phyloP scores from a whole-genome alignment of 192 early-diverging fungal species.

The Coemansia sp. region DNA sequence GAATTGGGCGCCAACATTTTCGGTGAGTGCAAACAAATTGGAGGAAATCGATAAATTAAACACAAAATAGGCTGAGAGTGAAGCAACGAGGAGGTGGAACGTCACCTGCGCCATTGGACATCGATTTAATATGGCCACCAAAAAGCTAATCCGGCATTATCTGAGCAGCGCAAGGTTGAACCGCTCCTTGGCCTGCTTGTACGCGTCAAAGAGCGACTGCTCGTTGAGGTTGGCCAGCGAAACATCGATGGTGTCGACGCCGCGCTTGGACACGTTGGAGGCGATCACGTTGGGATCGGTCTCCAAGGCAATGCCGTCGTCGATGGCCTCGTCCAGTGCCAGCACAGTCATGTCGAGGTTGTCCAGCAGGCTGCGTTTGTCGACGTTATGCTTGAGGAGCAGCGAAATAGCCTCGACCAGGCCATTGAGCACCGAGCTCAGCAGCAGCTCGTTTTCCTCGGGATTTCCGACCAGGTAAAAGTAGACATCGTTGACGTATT shows the following conservation, averaged over 20 bases:
- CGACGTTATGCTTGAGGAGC: slow-evolving; percentile 85
- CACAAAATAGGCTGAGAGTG: neutral
- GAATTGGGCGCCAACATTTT: slow-evolving; percentile 7
- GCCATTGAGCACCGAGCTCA: slow-evolving; percentile 69
- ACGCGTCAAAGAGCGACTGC: slow-evolving; percentile 69
- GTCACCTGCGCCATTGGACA: neutral
- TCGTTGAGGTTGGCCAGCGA: slow-evolving; percentile 61
- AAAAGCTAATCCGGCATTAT: slow-evolving; percentile 11
- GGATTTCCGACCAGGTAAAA: slow-evolving; percentile 86
- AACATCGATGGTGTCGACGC: slow-evolving; percentile 66
- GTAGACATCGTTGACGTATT: slow-evolving; percentile 78
- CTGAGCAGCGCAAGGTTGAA: slow-evolving; percentile 62
- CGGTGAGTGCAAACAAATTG: neutral
- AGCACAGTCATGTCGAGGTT: slow-evolving; percentile 89
- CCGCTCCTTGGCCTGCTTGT: slow-evolving; percentile 73
- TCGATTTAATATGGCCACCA: neutral
- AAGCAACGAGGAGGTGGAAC: neutral
- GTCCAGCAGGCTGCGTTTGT: slow-evolving; percentile 85
- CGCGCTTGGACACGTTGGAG: slow-evolving; percentile 71
- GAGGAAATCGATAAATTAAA: neutral
- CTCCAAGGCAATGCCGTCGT: slow-evolving; percentile 81
- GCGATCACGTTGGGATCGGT: slow-evolving; percentile 73
- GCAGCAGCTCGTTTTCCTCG: slow-evolving; percentile 93
- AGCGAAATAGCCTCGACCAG: slow-evolving; percentile 82
- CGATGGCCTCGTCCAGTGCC: slow-evolving; percentile 89